A percentile compares a stretch with the other conserved stretches of the same genome.
These are phyloP conservation scores for Neurospora sp. DNA, from an alignment of 495 filamentous ascomycete genomes.

Conservation along the genomic window DNA sequence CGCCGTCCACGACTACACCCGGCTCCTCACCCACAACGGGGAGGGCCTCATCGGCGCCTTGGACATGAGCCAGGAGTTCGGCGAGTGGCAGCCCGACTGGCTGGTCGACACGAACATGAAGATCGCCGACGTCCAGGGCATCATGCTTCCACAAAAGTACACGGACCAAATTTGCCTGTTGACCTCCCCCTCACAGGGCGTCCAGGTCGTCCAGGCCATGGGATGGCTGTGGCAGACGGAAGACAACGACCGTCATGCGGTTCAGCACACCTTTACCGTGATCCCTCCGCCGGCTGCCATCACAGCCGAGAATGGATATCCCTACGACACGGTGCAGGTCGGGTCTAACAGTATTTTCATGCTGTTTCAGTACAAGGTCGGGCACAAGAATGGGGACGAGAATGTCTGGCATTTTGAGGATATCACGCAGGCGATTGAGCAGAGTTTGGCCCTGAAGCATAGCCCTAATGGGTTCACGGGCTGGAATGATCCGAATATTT, in stretches of 20 bases:
- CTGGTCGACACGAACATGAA: neutral
- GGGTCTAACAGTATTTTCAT: neutral
- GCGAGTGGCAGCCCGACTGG: neutral
- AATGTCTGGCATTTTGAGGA: neutral
- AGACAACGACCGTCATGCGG: neutral
- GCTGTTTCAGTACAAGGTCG: neutral
- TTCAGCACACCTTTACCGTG: neutral
- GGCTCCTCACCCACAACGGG: neutral
- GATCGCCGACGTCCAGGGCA: neutral
- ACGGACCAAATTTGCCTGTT: neutral
- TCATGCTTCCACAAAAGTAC: neutral
- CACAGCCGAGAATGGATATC: neutral
- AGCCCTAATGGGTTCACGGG: neutral
- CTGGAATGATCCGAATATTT: neutral
- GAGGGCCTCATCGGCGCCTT: neutral
- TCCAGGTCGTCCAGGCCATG: neutral
- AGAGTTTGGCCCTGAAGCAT: neutral
- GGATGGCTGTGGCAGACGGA: neutral
- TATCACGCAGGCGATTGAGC: neutral
- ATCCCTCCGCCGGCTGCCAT: neutral
- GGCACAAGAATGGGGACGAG: neutral
- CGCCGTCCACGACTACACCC: neutral
- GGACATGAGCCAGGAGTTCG: neutral
- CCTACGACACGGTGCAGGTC: neutral
- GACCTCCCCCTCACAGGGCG: neutral